Evolutionary conservation across 2,329 filamentous ascomycete genomes (phyloP), one percentile per base, ranked within the genome.

Genomic region (Hymenoscyphus albidus): DNA sequence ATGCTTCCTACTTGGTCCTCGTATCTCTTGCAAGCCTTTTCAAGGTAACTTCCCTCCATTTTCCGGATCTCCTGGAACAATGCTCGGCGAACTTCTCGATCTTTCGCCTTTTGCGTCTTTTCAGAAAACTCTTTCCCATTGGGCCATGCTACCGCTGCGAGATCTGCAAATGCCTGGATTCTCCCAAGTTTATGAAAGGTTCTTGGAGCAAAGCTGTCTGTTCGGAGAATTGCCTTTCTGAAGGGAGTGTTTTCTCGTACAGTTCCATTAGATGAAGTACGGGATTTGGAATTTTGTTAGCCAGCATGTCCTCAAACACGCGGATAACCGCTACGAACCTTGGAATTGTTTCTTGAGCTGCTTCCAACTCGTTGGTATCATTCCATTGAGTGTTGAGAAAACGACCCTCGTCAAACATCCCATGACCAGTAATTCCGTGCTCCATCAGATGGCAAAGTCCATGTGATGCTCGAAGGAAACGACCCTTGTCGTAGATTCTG

Each of bases 401-500:
- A 27, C 27, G 27, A 27, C 27, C 27, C 27, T 27, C 27, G 27
- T 27, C 2, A 27, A 27, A 27, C 27, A 27, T 27, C 27, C 27
- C 27, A 27, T 27, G 27, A 27, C 27, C 27, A 27, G 3, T 27
- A 27, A 27, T 18, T 7, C 58, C 58, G 3, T 42, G 10, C 58
- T 59, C 58, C n/a, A 59, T 59, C 1, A 59, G 18, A 40, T 59
- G 58, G 31, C 16, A n/a, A 16, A 12, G n/a, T 14, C 38, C 58
- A 16, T 35, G 18, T 4, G 32, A 14, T 14, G 58, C 14, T n/a
- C 32, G 32, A 18, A 31, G 31, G 38, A 59, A 59, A 38, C 58
- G 58, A 16, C 38, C 58, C 39, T 59, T 39, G 9, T 18, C n/a
- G 38, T 40, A 40, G 38, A 59, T 7, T 27, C 31, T n/a, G 38